Conservation (phyloP, 306 rosid species). For the Clitoria ternatea region DNA sequence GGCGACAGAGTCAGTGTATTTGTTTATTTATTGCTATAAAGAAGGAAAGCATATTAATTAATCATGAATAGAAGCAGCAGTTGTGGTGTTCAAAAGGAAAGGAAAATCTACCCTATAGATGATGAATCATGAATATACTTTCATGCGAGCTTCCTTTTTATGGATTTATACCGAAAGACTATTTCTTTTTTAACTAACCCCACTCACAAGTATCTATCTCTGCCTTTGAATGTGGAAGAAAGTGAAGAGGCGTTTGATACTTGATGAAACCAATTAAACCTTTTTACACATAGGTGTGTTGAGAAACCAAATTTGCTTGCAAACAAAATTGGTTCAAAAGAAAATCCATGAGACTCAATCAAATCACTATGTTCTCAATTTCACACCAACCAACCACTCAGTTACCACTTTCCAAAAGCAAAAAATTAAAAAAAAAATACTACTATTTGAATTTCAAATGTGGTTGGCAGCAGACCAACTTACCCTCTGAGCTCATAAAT, state of each 20-base stretch:
- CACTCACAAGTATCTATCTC: slow-evolving; percentile 17
- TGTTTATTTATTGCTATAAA: not conserved
- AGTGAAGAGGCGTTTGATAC: slow-evolving; percentile 15
- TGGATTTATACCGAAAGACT: slow-evolving; percentile 19
- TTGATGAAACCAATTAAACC: slow-evolving; percentile 17
- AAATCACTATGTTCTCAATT: slow-evolving; percentile 16
- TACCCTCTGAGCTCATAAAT: slow-evolving; percentile 32
- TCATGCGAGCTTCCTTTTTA: slow-evolving; percentile 16
- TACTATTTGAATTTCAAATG: slow-evolving; percentile 36
- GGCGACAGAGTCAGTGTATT: too few species aligned
- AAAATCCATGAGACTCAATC: slow-evolving; percentile 16
- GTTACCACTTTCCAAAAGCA: slow-evolving; percentile 28
- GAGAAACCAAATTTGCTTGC: slow-evolving; percentile 9
- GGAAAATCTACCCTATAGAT: not conserved
- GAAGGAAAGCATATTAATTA: not conserved
- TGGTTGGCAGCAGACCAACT: slow-evolving; percentile 35
- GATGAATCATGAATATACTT: not conserved
- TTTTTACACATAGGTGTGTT: slow-evolving; percentile 1
- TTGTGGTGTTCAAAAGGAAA: not conserved
- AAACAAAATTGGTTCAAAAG: not conserved
- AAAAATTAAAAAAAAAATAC: too few species aligned
- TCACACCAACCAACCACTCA: slow-evolving; percentile 41
- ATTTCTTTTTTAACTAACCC: slow-evolving; percentile 26
- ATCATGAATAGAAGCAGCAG: not conserved
- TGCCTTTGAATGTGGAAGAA: slow-evolving; percentile 45